A percentile compares a stretch with the other conserved stretches of the same genome.
These are phyloP conservation scores for Rhypophila decipiens DNA, from an alignment of 495 filamentous ascomycete species.

Conservation along the genomic window DNA sequence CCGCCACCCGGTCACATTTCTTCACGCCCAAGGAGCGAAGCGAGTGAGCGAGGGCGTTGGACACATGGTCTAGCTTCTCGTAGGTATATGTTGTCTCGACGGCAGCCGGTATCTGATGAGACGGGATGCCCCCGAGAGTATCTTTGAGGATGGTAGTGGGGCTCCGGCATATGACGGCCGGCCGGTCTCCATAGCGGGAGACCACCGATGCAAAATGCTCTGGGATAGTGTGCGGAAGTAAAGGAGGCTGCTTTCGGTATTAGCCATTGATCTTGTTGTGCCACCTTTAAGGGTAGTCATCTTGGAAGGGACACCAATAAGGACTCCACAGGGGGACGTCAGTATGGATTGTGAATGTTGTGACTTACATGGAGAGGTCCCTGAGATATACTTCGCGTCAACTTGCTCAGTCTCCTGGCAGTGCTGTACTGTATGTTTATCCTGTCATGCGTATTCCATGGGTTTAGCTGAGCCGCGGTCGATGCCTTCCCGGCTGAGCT, in stretches of 20 bases:
- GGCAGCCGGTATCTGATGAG: conserved; percentile 4
- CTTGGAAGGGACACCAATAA: no score
- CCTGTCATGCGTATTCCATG: no score
- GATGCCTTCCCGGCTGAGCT: no score
- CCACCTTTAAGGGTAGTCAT: no score
- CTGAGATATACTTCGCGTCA: no score
- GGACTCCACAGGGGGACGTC: no score
- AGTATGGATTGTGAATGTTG: no score
- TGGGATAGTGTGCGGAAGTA: conserved; percentile 55
- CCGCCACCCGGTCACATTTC: conserved; percentile 81
- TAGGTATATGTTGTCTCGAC: conserved; percentile 60
- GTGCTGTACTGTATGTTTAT: no score
- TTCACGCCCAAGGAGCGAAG: conserved; percentile 65
- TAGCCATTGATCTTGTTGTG: no score
- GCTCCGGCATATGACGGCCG: conserved; percentile 48
- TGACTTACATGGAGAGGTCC: conserved; percentile 20
- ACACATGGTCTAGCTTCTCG: conserved; percentile 62
- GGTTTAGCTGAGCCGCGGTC: no score
- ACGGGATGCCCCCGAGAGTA: conserved; percentile 6
- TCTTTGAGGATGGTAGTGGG: no score
- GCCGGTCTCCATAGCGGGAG: conserved; percentile 62
- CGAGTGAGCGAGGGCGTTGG: conserved; percentile 71
- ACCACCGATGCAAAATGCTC: conserved; percentile 74
- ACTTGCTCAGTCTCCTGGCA: no score
- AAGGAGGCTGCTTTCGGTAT: conserved; percentile 14